Base-by-base conservation (phyloP, 768 basidiomycete species). In the Coprinellus aureogranulatus region DNA sequence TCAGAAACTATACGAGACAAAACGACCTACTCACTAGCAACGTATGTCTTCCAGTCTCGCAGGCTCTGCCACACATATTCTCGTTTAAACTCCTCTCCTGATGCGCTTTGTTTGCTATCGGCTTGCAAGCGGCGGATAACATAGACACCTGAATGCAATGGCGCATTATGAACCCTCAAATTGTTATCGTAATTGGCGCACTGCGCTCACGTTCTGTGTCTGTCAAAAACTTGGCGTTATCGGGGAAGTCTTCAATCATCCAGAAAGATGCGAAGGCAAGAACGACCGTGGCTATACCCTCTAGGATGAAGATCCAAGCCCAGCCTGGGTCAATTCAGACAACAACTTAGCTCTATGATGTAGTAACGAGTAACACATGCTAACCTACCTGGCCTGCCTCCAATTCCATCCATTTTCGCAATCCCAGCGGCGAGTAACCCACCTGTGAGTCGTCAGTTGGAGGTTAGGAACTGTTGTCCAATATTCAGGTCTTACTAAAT, bases 241-340 rank as follows among this genome's bases (percentile, higher is more conserved):
- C 87, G 1, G 90, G 89, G 67, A 91, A 92, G 68, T 91, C 89
- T 63, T 87, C 81, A 22, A 93, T 80, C 49, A 92, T 69, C 81
- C 85, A 91, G 73, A 81, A 91, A 0, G 88, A 87, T 2, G 75
- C 75, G 8, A 82, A 51, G 9, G 82, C 82, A 44, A 80, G 77
- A 2, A 87, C 23, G 31, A 91, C 74, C 0, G 90, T 92, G 34
- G 83, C 73, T 40, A 90, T 70, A 2, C 90, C 90, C 68, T 90
- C 88, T 3, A 91, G 66, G 57, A 90, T 88, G 66, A 88, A 88
- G 57, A 87, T 86, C 86, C 85, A 88, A 8, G 83, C 79, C 85
- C 85, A 86, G 11, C 79, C 75, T 76, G 41, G 54, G 26, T 40
- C 4, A 42, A 8, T 14, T 20, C 31, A 41, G 51, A 47, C 20